Percentiles rank a stretch among this genome's conserved stretches.
These are phyloP conservation scores for Rhodofomes roseus DNA, from an alignment of 1,284 basidiomycete genomes.

Conservation along the genomic window DNA sequence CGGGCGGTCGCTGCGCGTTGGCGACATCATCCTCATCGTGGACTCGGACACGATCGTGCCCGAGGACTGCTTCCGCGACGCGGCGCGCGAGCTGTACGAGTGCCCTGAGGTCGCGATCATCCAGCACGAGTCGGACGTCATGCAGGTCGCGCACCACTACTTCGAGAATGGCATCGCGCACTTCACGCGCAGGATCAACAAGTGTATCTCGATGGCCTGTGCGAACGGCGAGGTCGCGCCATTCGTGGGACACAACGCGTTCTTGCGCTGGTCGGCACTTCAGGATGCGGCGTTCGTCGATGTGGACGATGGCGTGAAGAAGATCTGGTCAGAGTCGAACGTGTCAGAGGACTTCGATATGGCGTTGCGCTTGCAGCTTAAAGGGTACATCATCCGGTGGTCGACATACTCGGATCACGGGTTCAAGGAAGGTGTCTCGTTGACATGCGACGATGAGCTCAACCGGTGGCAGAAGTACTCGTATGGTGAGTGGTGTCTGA, in stretches of 20 bases:
- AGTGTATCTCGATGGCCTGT: conserved; percentile 70
- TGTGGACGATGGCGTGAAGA: conserved; percentile 55
- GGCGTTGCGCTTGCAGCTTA: conserved; percentile 58
- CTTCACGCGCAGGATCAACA: conserved; percentile 80
- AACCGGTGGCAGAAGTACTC: conserved; percentile 89
- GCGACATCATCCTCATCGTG: conserved; percentile 66
- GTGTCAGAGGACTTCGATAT: conserved; percentile 85
- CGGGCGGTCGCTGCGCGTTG: conserved; percentile 52
- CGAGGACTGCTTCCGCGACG: conserved; percentile 83
- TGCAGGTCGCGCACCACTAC: conserved; percentile 84
- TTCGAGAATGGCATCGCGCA: conserved; percentile 85
- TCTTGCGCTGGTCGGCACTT: conserved; percentile 80
- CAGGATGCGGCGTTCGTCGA: conserved; percentile 79
- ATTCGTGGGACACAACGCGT: conserved; percentile 88
- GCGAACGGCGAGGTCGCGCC: conserved; percentile 81
- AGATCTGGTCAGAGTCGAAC: conserved; percentile 83
- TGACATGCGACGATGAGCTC: conserved; percentile 76
- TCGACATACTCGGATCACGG: conserved; percentile 77
- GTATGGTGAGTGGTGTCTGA: conserved; percentile 52
- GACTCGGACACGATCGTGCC: conserved; percentile 87
- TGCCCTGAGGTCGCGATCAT: conserved; percentile 81
- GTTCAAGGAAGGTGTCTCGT: conserved; percentile 87
- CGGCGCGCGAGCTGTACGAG: conserved; percentile 75
- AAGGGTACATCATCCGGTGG: conserved; percentile 79
- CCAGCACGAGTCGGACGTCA: conserved; percentile 81